Evolutionary conservation across 257 asterid species (phyloP).

Genomic region (Solanum phureja): DNA sequence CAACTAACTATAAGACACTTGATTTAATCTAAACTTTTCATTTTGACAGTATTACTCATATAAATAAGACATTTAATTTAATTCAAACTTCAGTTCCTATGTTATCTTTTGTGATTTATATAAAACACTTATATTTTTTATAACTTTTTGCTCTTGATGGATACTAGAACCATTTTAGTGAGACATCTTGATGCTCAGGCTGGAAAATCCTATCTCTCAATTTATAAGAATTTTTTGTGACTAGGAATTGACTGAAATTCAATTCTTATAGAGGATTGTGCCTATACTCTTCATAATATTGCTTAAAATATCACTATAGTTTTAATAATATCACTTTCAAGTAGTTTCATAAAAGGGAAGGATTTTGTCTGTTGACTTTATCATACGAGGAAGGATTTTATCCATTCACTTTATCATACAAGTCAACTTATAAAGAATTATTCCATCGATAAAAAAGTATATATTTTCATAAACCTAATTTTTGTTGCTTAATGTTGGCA

Average conservation of each 20-base stretch:
- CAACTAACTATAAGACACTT: neutral
- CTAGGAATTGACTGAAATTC: neutral
- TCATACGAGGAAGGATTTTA: too few relatives aligned
- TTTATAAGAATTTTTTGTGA: neutral
- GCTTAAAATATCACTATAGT: too few relatives aligned
- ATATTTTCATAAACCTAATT: neutral
- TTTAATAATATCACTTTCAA: too few relatives aligned
- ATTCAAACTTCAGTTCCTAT: neutral
- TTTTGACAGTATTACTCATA: neutral
- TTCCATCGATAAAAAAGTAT: too few relatives aligned
- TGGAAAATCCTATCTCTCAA: neutral
- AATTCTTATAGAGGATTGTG: neutral
- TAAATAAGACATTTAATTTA: neutral
- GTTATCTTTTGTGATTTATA: neutral
- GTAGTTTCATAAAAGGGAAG: fast-evolving
- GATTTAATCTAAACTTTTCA: neutral
- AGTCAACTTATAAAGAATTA: too few relatives aligned
- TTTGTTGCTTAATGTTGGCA: neutral
- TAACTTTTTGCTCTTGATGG: neutral
- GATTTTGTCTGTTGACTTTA: too few relatives aligned
- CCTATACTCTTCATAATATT: too few relatives aligned
- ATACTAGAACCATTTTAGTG: neutral
- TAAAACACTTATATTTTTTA: neutral
- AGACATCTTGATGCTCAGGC: neutral
- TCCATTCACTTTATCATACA: too few relatives aligned